These are phyloP conservation scores for Tolypocladium nubicola DNA, from an alignment of 2,329 filamentous ascomycete genomes.

Conservation along the genomic window DNA sequence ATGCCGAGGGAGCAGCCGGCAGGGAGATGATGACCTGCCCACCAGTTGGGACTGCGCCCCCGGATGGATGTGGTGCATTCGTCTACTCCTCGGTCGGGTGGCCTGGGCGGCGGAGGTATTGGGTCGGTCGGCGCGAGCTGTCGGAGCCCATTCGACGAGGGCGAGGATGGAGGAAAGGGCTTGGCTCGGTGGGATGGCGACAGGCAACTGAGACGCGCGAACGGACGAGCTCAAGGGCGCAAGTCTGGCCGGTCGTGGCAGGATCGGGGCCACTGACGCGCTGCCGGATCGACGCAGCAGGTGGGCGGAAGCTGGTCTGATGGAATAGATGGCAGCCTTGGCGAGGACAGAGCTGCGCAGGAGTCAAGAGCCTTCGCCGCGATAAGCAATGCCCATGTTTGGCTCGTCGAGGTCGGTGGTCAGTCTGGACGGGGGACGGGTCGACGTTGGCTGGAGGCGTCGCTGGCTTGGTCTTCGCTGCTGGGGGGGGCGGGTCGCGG, in stretches of 20 bases:
- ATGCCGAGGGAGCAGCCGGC: conserved; percentile 20
- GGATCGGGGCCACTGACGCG: neutral
- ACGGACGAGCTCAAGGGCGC: neutral
- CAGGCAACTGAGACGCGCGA: neutral
- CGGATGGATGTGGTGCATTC: conserved; percentile 23
- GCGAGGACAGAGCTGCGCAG: neutral
- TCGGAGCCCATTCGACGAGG: neutral
- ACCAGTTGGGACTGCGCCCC: conserved; percentile 28
- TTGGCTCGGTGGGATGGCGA: neutral
- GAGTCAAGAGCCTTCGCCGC: neutral
- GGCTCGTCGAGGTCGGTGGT: neutral
- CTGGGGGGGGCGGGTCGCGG: neutral
- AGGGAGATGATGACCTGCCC: conserved; percentile 21
- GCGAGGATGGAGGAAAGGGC: neutral
- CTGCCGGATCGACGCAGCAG: neutral
- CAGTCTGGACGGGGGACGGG: neutral
- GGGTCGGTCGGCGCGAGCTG: neutral
- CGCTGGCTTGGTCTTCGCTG: no score
- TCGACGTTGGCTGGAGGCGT: neutral
- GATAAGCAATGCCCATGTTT: neutral
- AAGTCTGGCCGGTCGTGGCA: neutral
- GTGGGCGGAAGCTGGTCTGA: neutral
- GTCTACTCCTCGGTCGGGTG: conserved; percentile 11
- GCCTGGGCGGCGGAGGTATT: neutral
- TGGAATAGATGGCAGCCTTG: neutral